Evolutionary conservation across 495 filamentous ascomycete species (phyloP).

Genomic region (Apodospora peruviana): DNA sequence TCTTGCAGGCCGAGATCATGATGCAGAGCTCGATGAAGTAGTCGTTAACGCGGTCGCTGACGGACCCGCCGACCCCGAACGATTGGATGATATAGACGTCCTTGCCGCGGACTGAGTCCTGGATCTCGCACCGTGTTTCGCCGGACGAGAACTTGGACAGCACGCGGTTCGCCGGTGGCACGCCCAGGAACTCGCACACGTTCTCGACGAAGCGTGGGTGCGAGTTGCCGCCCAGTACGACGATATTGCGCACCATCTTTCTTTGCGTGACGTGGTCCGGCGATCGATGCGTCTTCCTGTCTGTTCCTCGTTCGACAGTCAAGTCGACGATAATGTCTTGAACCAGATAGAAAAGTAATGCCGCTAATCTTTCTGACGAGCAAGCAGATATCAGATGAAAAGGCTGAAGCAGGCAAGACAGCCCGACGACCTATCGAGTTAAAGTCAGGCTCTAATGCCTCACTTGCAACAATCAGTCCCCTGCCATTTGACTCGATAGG

Average conservation of each 20-base stretch:
- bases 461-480: too few species aligned
- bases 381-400: too few species aligned
- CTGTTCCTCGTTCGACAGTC: too few species aligned
- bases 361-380: too few species aligned
- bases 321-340: too few species aligned
- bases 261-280: too few species aligned
- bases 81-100: conserved; percentile 98
- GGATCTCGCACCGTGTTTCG: conserved; percentile 89
- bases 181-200: conserved; percentile 82
- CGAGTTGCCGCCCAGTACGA: conserved; percentile 89
- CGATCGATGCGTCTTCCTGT: too few species aligned
- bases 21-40: conserved; percentile 94
- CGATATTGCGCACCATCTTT: conserved; percentile 93
- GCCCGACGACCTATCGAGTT: too few species aligned
- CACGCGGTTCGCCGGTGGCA: conserved; percentile 75
- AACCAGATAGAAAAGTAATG: too few species aligned
- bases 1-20: conserved; percentile 96
- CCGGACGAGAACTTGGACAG: conserved; percentile 92
- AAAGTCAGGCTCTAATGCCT: too few species aligned
- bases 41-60: conserved; percentile 69
- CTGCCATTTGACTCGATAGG: too few species aligned
- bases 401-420: too few species aligned
- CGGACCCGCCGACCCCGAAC: conserved; percentile 48
- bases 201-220: conserved; percentile 83
- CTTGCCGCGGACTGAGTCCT: conserved; percentile 93